A percentile compares a stretch with the other conserved stretches of the same genome.
These are phyloP conservation scores for Chlamydomonas urium DNA, from an alignment of 139 green algal species.

Conservation along the genomic window DNA sequence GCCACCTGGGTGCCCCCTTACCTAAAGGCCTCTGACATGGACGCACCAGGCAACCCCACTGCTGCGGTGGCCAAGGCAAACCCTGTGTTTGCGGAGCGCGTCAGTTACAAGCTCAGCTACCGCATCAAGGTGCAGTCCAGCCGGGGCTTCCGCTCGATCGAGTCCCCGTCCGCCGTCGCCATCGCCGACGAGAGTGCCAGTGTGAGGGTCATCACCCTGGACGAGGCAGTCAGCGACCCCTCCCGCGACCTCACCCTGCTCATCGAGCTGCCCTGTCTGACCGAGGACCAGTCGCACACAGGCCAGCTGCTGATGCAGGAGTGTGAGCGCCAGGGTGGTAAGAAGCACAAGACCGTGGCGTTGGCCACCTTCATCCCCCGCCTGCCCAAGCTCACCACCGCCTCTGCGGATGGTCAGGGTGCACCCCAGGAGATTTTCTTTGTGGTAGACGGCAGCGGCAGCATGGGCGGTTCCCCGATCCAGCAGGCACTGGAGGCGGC, in stretches of 20 bases:
- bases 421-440: neutral
- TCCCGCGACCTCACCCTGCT: conserved; percentile 33
- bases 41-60: neutral
- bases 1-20: conserved; percentile 42
- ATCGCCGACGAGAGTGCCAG: neutral
- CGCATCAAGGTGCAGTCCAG: conserved; percentile 7
- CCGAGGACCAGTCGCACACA: neutral
- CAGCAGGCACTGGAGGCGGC: conserved; percentile 21
- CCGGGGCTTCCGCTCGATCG: conserved; percentile 6
- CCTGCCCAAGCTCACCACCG: neutral
- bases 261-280: conserved; percentile 16
- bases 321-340: conserved; percentile 10
- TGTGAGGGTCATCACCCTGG: neutral
- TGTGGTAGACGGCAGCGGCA: conserved; percentile 31
- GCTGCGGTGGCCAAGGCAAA: neutral
- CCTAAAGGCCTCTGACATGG: neutral
- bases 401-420: neutral
- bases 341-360: conserved; percentile 18
- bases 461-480: conserved; percentile 23
- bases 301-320: conserved; percentile 10
- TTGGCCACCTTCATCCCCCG: conserved; percentile 35
- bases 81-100: conserved; percentile 11
- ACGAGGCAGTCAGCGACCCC: conserved; percentile 15
- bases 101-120: conserved; percentile 30
- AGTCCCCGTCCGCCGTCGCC: conserved; percentile 7